Percentiles rank a stretch among this genome's conserved stretches.
Conservation (phyloP, 1,284 basidiomycete species). For the Melampsora larici-populina region DNA sequence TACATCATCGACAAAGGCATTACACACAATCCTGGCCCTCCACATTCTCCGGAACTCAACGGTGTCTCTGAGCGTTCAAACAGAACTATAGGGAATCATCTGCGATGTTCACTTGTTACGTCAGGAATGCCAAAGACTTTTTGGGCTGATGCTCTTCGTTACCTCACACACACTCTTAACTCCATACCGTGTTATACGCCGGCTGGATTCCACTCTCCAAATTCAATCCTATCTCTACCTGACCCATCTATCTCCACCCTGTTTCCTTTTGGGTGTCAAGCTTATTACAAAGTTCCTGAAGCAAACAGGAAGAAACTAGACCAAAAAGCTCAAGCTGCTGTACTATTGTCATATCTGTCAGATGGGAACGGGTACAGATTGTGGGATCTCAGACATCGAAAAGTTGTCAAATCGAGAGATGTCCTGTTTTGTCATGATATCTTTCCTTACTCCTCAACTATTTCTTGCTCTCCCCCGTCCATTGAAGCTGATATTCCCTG, state of each 20-base stretch:
- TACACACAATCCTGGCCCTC: slow-evolving; percentile 51
- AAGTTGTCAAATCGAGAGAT: slow-evolving; percentile 2
- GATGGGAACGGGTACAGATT: slow-evolving; percentile 8
- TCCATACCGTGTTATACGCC: not conserved
- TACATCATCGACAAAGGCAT: slow-evolving; percentile 52
- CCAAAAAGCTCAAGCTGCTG: not conserved
- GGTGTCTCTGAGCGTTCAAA: too few relatives aligned
- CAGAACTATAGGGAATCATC: slow-evolving; percentile 46
- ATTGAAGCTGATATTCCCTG: too few relatives aligned
- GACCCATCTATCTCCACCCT: not conserved
- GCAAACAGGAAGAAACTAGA: not conserved
- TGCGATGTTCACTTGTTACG: not conserved
- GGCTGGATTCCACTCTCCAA: not conserved
- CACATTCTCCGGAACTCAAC: slow-evolving; percentile 53
- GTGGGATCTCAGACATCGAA: not conserved
- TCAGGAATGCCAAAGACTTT: not conserved
- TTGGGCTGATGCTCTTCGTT: slow-evolving; percentile 12
- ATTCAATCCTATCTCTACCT: too few relatives aligned
- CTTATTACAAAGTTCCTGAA: not conserved
- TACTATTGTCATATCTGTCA: slow-evolving; percentile 9
- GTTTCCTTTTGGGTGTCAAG: slow-evolving; percentile 17
- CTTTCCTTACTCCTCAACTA: slow-evolving; percentile 21
- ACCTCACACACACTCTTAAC: not conserved
- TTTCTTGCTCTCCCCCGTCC: too few relatives aligned
- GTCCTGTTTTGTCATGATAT: not conserved